Conservation (phyloP, 1,284 basidiomycete species). For the Caloboletus firmus region DNA sequence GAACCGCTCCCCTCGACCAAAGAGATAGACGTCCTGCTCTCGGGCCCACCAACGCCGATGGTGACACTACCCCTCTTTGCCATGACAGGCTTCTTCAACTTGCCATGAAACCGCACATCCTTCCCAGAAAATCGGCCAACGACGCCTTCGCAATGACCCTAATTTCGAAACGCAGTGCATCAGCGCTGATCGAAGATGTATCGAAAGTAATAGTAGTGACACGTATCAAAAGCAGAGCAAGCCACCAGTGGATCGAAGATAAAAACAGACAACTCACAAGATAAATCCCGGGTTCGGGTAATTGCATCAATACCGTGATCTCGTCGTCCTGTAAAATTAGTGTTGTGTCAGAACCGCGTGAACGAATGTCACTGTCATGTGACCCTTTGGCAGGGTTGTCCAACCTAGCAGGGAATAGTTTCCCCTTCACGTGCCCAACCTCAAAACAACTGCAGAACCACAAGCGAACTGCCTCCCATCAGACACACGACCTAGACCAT, state of each 20-base stretch:
- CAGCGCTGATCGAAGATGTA: neutral
- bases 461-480: neutral
- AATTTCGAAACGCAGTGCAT: neutral
- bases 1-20: conserved; percentile 12
- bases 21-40: conserved; percentile 20
- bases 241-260: neutral
- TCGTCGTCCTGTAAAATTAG: conserved; percentile 62
- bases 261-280: conserved; percentile 49
- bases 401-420: neutral
- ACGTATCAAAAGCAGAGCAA: neutral
- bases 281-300: conserved; percentile 57
- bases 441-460: neutral
- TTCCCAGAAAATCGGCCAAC: conserved; percentile 76
- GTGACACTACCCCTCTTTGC: conserved; percentile 52
- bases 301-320: conserved; percentile 77
- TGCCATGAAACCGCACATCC: conserved; percentile 72
- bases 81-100: conserved; percentile 79
- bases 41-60: neutral
- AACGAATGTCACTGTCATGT: neutral
- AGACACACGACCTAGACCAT: neutral
- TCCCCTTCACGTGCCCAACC: neutral
- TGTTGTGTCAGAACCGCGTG: conserved; percentile 12
- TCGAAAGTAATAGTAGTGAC: too few relatives aligned
- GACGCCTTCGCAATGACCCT: conserved; percentile 90
- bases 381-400: neutral